phyloP scores from a whole-genome alignment of 1,284 basidiomycete species.

The Leccinum angustisporum region DNA sequence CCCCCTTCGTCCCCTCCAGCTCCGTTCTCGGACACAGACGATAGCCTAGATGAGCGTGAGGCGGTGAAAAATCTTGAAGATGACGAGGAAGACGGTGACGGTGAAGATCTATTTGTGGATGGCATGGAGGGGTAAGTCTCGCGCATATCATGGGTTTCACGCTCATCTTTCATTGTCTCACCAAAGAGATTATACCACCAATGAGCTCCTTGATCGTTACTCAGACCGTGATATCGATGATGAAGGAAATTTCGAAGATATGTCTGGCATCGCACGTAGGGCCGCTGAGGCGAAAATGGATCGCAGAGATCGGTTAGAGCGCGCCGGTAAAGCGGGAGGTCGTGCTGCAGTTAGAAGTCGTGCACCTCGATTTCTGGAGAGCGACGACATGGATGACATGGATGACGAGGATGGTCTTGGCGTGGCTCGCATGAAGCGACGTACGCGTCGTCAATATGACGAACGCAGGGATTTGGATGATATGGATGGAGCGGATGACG shows the following conservation, averaged over 20 bases:
- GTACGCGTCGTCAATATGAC: constrained; percentile 85
- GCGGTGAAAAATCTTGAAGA: constrained; percentile 70
- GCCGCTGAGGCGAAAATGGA: constrained; percentile 89
- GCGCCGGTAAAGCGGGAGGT: constrained; percentile 59
- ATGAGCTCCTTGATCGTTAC: constrained; percentile 84
- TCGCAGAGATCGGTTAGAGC: constrained; percentile 80
- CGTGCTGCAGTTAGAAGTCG: constrained; percentile 76
- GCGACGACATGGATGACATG: constrained; percentile 59
- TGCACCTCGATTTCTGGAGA: constrained; percentile 84
- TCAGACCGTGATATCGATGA: constrained; percentile 89
- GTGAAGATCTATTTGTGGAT: constrained; percentile 92
- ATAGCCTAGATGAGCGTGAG: constrained; percentile 75
- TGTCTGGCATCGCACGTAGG: constrained; percentile 75
- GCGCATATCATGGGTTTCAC: not conserved
- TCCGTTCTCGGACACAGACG: constrained; percentile 86
- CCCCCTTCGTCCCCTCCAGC: constrained; percentile 83
- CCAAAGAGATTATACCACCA: constrained; percentile 83
- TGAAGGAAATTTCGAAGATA: constrained; percentile 69
- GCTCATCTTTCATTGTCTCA: constrained; percentile 9
- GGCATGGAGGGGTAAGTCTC: constrained; percentile 68
- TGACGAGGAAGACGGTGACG: constrained; percentile 76
- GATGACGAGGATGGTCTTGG: constrained; percentile 59
- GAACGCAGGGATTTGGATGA: constrained; percentile 85
- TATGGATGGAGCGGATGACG: constrained; percentile 80
- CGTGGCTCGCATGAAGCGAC: constrained; percentile 68